Base-by-base conservation (phyloP, 140 eudicot species). In the Bidens hawaiensis region DNA sequence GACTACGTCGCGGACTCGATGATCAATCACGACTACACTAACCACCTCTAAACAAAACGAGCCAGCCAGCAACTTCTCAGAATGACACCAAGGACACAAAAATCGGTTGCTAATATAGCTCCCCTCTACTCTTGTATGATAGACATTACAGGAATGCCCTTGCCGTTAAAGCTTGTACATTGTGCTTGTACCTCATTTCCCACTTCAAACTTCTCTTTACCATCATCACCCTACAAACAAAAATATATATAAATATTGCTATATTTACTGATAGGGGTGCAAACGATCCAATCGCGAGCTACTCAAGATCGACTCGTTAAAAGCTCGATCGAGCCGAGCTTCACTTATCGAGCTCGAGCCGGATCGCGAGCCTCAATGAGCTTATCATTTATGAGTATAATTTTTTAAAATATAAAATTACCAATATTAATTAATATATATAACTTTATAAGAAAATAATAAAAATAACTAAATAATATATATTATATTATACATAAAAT, bases 91-190 rank as follows among this genome's bases (percentile, higher is more conserved):
- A 16, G 33, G 13, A 31, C 26, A 3, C 49, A 14, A 41, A 55
- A 42, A 69, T 24, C 24, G 12, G 61, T 12, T 60, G 19, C 25
- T 27, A 24, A 43, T 45, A 60, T 45, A 60, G n/a, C 50, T 12
- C 63, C 23, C 75, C 71, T 67, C 41, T 75, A 72, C 26, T 72
- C 70, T 18, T 73, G 73, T 23, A 67, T 49, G 53, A 74, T 68
- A 2, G 96, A 77, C 94, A 90, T 67, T 18, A 90, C 78, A 4
- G 97, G 97, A 38, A 87, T 58, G 31, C 96, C 96, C 75, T 90
- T 90, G 86, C 69, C 57, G 40, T 75, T 77, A 76, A 90, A 90
- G 64, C 97, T 87, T 19, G 62, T 49, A 49, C 96, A 84, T 62
- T 68, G 71, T 15, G 72, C 98, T 51, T 34, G 76, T 60, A 87